phyloP scores from a whole-genome alignment of 2,329 filamentous ascomycete genomes.

The Phoma herbarum region DNA sequence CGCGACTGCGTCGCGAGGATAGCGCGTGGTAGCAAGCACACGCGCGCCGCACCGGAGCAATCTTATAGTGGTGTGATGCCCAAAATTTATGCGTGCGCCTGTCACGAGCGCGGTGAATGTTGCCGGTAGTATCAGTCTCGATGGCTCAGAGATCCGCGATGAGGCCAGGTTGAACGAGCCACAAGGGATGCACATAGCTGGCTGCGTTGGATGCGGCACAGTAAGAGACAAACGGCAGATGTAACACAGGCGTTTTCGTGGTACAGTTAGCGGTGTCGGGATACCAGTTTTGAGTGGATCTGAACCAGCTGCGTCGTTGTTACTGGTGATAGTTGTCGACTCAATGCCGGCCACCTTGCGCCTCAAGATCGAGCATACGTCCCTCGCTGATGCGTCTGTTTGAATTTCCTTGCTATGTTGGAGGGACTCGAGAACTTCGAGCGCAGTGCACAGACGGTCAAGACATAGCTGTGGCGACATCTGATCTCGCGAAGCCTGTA shows the following conservation, averaged over 20 bases:
- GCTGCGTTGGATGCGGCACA: neutral
- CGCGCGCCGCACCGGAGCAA: neutral
- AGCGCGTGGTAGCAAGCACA: neutral
- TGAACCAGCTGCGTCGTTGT: neutral
- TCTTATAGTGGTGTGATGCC: neutral
- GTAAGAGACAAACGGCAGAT: neutral
- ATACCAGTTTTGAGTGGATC: neutral
- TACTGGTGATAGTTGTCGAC: neutral
- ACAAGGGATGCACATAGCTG: constrained; percentile 1
- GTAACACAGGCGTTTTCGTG: constrained; percentile 1
- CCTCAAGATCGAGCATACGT: neutral
- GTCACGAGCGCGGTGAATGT: neutral
- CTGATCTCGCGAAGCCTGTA: neutral
- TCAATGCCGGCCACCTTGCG: neutral
- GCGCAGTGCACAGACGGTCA: neutral
- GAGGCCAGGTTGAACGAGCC: constrained; percentile 1
- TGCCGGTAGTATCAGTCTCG: neutral
- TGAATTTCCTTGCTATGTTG: neutral
- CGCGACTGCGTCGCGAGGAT: neutral
- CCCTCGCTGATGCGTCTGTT: neutral
- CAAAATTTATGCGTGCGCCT: neutral
- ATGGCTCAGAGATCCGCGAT: constrained; percentile 1
- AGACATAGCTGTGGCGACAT: no score
- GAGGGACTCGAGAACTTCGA: neutral
- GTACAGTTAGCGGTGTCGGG: neutral